phyloP scores from a whole-genome alignment of 768 basidiomycete species.

The Mycena leptocephala region DNA sequence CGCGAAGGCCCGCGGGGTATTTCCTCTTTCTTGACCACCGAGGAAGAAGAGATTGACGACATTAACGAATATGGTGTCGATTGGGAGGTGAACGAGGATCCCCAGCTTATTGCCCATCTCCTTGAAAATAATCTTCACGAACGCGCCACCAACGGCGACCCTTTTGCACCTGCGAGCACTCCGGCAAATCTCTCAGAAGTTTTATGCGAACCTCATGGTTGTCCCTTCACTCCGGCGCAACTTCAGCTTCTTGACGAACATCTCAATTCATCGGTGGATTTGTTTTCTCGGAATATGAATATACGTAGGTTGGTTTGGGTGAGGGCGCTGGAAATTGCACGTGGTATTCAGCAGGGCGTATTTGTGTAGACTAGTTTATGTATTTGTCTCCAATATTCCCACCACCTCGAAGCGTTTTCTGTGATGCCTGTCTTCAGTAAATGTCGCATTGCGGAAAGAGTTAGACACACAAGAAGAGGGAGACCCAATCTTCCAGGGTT shows the following conservation, averaged over 20 bases:
- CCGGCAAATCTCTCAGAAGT: constrained; percentile 9
- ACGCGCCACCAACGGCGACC: neutral
- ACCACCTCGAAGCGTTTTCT: too few species aligned
- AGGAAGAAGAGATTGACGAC: constrained; percentile 16
- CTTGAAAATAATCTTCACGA: constrained; percentile 24
- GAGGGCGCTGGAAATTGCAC: too few species aligned
- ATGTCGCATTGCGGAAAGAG: too few species aligned
- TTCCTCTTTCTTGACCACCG: neutral
- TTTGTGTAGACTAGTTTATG: too few species aligned
- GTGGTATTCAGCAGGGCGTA: too few species aligned
- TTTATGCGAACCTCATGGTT: neutral
- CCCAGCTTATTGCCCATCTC: constrained; percentile 17
- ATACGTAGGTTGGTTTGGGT: too few species aligned
- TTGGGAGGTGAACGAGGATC: constrained; percentile 29
- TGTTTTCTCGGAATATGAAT: constrained; percentile 14
- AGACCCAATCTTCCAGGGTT: too few species aligned
- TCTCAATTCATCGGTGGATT: neutral
- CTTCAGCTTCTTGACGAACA: neutral
- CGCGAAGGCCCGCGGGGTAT: constrained; percentile 33
- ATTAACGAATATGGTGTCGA: constrained; percentile 30
- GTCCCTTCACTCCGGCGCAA: constrained; percentile 6
- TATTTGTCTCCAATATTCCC: too few species aligned
- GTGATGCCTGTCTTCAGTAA: too few species aligned
- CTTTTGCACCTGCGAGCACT: constrained; percentile 7
- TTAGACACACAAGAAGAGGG: too few species aligned